Evolutionary conservation across 495 filamentous ascomycete species (phyloP), one percentile per base, ranked within the genome.

Genomic region (Daldinia childiae): DNA sequence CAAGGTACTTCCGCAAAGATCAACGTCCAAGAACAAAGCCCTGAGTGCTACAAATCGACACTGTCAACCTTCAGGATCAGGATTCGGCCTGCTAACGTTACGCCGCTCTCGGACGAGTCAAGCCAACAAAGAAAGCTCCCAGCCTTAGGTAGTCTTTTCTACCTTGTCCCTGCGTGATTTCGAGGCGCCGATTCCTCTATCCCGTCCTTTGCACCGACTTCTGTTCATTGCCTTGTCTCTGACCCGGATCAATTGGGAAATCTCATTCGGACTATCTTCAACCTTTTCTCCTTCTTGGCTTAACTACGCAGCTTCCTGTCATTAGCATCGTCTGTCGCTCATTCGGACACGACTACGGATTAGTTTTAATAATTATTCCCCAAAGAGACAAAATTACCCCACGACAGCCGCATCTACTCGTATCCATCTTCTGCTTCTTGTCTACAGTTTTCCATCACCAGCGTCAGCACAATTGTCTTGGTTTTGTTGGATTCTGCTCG

Each of bases 211-310:
- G 69, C 62, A 54, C 43, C 52, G 45, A 68, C 43, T 62, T 60
- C 38, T 15, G 41, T 72, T 62, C 45, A 56, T 59, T 56, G 50
- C 58, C 15, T 55, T 62, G 24, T 62, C 61, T 74, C 12, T 14
- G 34, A 64, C 55, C 52, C 59, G 41, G 34, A 50, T 61, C 51
- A 30, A 62, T 57, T 76, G 57, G 70, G 69, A 59, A 64, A 69
- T 64, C 64, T 67, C 39, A 29, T 60, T 34, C 34, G 12, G 32
- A 29, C 30, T 9, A 58, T 38, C 58, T 51, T 62, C 64, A 65
- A 71, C 78, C 71, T 68, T 68, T 74, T 74, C 72, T 76, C 70
- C 76, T 82, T 77, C 72, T 79, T 79, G 74, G 69, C 68, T 70
- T 67, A 76, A 72, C 60, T 71, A 72, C 66, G 55, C 67, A 71